Evolutionary conservation across 257 asterid species (phyloP).

Genomic region (Rhazya stricta): DNA sequence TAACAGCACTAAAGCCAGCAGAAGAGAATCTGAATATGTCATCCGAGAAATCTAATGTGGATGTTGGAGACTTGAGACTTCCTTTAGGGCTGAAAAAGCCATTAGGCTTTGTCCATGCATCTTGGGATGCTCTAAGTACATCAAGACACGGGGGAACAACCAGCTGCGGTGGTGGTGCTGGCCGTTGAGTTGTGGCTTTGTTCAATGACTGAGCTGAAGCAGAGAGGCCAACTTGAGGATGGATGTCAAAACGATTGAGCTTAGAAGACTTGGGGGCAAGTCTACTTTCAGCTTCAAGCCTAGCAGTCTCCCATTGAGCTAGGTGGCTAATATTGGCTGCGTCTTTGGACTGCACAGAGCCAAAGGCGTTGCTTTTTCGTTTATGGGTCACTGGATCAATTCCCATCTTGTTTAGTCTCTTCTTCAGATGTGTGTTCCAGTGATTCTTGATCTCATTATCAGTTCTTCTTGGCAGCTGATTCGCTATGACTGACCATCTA

Average conservation of each 20-base stretch:
- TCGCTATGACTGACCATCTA: slow-evolving; percentile 34
- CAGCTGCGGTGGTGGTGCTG: background rate
- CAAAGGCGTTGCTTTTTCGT: slow-evolving; percentile 14
- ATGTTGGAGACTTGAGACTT: slow-evolving; percentile 9
- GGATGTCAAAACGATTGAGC: background rate
- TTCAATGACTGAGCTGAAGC: background rate
- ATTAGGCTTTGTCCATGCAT: slow-evolving; percentile 24
- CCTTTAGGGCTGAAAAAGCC: slow-evolving; percentile 14
- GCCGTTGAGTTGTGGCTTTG: slow-evolving; percentile 1
- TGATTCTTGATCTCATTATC: slow-evolving; percentile 32
- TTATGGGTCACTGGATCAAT: slow-evolving; percentile 35
- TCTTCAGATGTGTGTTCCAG: slow-evolving; percentile 34
- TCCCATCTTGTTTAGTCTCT: slow-evolving; percentile 32
- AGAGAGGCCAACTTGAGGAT: background rate
- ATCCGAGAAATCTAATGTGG: slow-evolving; percentile 13
- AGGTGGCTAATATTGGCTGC: slow-evolving; percentile 29
- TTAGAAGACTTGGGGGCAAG: slow-evolving; percentile 17
- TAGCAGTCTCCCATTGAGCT: slow-evolving; percentile 40
- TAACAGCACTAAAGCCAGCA: background rate
- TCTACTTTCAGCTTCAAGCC: slow-evolving; percentile 37
- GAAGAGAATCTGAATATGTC: background rate
- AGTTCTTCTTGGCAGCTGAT: slow-evolving; percentile 29
- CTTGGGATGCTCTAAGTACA: slow-evolving; percentile 48
- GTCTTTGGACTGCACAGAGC: slow-evolving; percentile 13
- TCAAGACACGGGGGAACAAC: slow-evolving; percentile 38